A percentile compares a stretch with the other conserved stretches of the same genome.
phyloP scores from a whole-genome alignment of 2,329 filamentous ascomycete genomes.

The Colletotrichum plurivorum region DNA sequence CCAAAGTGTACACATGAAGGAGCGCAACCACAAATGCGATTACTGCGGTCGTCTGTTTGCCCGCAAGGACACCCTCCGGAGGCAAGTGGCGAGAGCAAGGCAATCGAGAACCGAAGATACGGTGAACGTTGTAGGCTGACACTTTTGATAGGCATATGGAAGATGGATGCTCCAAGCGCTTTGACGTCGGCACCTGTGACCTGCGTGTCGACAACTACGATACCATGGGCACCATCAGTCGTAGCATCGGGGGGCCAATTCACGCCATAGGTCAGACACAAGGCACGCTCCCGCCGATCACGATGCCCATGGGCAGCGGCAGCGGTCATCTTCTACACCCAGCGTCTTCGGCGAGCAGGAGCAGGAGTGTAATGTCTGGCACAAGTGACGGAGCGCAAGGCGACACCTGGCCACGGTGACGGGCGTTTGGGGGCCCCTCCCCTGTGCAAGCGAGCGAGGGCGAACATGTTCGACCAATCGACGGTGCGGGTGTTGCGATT shows the following conservation, averaged over 20 bases:
- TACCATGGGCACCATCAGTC: slow-evolving; percentile 26
- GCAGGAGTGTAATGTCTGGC: slow-evolving; percentile 14
- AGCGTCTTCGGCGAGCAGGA: slow-evolving; percentile 16
- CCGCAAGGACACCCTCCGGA: slow-evolving; percentile 85
- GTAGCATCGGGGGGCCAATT: slow-evolving; percentile 37
- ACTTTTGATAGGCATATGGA: slow-evolving; percentile 76
- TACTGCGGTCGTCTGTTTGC: slow-evolving; percentile 81
- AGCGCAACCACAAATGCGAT: slow-evolving; percentile 78
- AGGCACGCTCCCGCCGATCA: slow-evolving; percentile 30
- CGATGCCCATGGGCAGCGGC: slow-evolving; percentile 18
- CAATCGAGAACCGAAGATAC: slow-evolving; percentile 9
- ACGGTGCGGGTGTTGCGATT: slow-evolving; percentile 1
- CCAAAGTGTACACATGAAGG: slow-evolving; percentile 80
- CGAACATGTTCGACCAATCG: slow-evolving; percentile 14
- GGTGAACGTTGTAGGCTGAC: slow-evolving; percentile 6
- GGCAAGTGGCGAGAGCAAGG: slow-evolving; percentile 63
- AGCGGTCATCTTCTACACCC: slow-evolving; percentile 24
- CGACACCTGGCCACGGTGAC: slow-evolving; percentile 33
- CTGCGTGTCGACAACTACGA: slow-evolving; percentile 54
- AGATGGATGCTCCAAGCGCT: slow-evolving; percentile 80
- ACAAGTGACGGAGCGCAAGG: slow-evolving; percentile 22
- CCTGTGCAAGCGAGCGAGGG: neutral
- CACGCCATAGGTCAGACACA: slow-evolving; percentile 21
- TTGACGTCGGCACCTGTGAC: slow-evolving; percentile 69
- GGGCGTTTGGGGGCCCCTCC: neutral